phyloP scores from a whole-genome alignment of 371 early-diverging fungal genomes.

The Mortierella polycephala region DNA sequence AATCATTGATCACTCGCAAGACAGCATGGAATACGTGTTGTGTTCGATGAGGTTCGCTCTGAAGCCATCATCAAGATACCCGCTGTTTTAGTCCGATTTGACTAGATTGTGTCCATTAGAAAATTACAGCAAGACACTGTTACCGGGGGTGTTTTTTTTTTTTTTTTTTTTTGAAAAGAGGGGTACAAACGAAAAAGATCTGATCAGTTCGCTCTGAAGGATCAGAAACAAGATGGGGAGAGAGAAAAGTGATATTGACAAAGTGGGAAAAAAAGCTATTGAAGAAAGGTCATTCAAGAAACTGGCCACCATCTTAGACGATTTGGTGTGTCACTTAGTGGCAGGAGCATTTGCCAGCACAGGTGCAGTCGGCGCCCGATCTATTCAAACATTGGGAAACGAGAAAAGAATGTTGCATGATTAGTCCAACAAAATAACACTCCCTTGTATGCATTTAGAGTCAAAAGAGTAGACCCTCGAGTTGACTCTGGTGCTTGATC shows the following conservation, averaged over 20 bases:
- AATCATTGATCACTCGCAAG: not conserved
- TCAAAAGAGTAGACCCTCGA: not conserved
- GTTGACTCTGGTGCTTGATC: too few relatives aligned
- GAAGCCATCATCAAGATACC: constrained; percentile 13
- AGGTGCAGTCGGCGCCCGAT: constrained; percentile 12
- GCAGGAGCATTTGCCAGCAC: constrained; percentile 23
- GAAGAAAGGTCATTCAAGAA: not conserved
- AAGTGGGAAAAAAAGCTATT: not conserved
- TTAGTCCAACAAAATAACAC: not conserved
- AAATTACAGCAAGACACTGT: not conserved
- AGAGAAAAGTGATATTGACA: not conserved
- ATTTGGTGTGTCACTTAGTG: not conserved
- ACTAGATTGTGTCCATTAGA: not conserved
- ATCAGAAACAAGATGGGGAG: not conserved
- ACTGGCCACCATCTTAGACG: not conserved
- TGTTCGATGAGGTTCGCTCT: constrained; percentile 15
- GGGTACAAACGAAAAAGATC: not conserved
- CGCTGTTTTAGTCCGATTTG: not conserved
- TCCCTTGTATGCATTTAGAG: not conserved
- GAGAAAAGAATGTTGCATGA: not conserved
- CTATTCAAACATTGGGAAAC: not conserved
- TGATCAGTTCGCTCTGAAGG: constrained; percentile 13
- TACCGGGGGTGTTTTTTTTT: not conserved
- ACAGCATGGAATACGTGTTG: not conserved
- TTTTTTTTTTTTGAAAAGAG: not conserved